Conservation (phyloP, 2,329 filamentous ascomycete genomes). For the Aspergillus neotritici region DNA sequence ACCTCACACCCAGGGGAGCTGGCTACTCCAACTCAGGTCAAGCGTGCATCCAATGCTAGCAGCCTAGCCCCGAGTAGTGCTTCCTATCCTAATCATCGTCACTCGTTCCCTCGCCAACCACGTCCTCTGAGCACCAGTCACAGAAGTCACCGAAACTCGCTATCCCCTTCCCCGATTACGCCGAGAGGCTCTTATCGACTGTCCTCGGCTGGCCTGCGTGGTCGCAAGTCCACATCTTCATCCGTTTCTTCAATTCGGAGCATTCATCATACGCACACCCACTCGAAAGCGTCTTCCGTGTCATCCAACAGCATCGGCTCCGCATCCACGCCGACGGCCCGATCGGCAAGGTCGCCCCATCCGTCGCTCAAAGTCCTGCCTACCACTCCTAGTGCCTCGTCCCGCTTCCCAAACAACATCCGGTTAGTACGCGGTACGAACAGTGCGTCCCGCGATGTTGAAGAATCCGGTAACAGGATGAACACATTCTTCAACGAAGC, state of each 20-base stretch:
- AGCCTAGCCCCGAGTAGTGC: constrained; percentile 39
- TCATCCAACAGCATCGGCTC: constrained; percentile 73
- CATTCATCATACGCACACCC: constrained; percentile 80
- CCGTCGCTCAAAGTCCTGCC: constrained; percentile 93
- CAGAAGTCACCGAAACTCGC: constrained; percentile 58
- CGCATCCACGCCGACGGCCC: constrained; percentile 61
- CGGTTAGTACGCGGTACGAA: constrained; percentile 62
- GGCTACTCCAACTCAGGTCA: constrained; percentile 34
- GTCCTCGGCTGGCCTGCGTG: constrained; percentile 74
- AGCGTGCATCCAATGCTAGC: constrained; percentile 38
- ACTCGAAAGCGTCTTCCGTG: constrained; percentile 91
- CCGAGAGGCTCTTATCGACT: constrained; percentile 81
- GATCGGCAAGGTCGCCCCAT: constrained; percentile 68
- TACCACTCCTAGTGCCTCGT: constrained; percentile 68
- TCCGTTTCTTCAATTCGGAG: constrained; percentile 90
- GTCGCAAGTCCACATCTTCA: constrained; percentile 91
- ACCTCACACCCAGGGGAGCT: constrained; percentile 22
- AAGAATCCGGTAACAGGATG: constrained; percentile 20
- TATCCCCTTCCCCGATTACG: constrained; percentile 82
- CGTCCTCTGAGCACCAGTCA: constrained; percentile 32
- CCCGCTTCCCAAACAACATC: constrained; percentile 76
- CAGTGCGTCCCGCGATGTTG: constrained; percentile 22
- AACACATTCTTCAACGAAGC: constrained; percentile 35
- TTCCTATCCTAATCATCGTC: constrained; percentile 38
- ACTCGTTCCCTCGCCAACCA: constrained; percentile 36